Conservation (phyloP, 2,329 filamentous ascomycete genomes). For the Capronia epimyces region DNA sequence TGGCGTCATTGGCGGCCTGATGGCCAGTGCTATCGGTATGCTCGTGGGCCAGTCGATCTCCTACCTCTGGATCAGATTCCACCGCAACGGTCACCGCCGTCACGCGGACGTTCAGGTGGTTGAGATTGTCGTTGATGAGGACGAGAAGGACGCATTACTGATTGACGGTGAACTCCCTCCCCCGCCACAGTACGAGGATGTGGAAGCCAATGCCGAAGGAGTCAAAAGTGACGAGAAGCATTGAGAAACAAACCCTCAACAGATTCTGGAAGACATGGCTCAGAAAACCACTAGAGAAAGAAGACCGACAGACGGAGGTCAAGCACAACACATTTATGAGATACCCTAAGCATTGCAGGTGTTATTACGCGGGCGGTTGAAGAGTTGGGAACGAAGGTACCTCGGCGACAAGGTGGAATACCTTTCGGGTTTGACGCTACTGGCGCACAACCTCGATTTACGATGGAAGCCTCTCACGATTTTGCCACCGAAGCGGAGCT, state of each 20-base stretch:
- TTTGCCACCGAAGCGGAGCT: no score
- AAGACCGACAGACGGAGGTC: not conserved
- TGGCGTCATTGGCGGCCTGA: slow-evolving; percentile 43
- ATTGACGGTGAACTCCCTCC: slow-evolving; percentile 31
- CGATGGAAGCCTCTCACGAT: no score
- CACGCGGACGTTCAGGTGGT: slow-evolving; percentile 33
- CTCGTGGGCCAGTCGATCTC: slow-evolving; percentile 44
- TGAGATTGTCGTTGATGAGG: slow-evolving; percentile 25
- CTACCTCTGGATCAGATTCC: slow-evolving; percentile 41
- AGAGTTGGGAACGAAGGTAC: not conserved
- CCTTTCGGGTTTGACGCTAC: no score
- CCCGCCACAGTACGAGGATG: slow-evolving; percentile 35
- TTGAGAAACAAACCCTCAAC: not conserved
- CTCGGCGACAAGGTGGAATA: no score
- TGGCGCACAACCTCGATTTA: no score
- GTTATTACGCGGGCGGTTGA: not conserved
- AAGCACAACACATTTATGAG: slow-evolving; percentile 7
- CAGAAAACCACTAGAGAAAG: not conserved
- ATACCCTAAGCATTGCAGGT: slow-evolving; percentile 22
- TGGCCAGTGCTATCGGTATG: slow-evolving; percentile 44
- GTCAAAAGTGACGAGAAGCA: slow-evolving; percentile 30
- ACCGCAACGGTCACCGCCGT: slow-evolving; percentile 32
- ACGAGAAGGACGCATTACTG: slow-evolving; percentile 42
- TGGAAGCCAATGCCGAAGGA: slow-evolving; percentile 19
- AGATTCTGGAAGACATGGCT: not conserved